Base-by-base conservation (phyloP, 2,329 filamentous ascomycete species). In the Cercospora canescens region DNA sequence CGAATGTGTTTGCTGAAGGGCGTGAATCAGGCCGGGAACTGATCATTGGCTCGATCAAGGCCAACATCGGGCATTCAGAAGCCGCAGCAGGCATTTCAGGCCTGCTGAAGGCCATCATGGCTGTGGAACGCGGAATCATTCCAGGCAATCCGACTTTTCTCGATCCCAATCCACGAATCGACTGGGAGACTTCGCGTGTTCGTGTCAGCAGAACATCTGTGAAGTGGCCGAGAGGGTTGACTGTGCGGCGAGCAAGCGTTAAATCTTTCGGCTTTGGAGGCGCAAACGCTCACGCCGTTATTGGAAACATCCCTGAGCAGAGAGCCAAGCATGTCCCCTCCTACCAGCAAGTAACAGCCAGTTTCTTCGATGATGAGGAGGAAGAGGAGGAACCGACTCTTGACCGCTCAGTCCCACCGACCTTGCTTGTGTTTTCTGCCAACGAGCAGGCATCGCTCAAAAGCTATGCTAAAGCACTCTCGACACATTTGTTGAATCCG, bases 241-340 rank as follows among this genome's bases (percentile, higher is more conserved):
- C 11, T 12, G 14, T 16, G 14, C 16, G 30, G 9, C 62, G 65
- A 35, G 50, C 57, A 2, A 59, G 62, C 37, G 41, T 69, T 28
- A 74, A 73, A 39, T 68, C 62, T 7, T 74, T 74, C 30, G 73
- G 72, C 4, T 70, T 71, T 54, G 72, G 73, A 2, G 72, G 73
- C n/a, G 64, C 71, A 12, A 75, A 65, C 34, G 63, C 63, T 2
- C 57, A 65, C 35, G 30, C 35, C 35, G 21, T 65, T 18, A 16
- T 65, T 18, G 63, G 60, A 6, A 26, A 28, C 21, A 35, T 35
- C 12, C 32, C 32, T 35, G 32, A 35, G 12, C 32, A 35, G 32
- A 35, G 32, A 35, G 32, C 32, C 32, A 35, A 35, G 56, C 54
- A n/a, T 30, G 30, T 28, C 50, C n/a, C n/a, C 34, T 32, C 52